Conservation (phyloP, 2,329 filamentous ascomycete species). For the Ophiostoma australiae region DNA sequence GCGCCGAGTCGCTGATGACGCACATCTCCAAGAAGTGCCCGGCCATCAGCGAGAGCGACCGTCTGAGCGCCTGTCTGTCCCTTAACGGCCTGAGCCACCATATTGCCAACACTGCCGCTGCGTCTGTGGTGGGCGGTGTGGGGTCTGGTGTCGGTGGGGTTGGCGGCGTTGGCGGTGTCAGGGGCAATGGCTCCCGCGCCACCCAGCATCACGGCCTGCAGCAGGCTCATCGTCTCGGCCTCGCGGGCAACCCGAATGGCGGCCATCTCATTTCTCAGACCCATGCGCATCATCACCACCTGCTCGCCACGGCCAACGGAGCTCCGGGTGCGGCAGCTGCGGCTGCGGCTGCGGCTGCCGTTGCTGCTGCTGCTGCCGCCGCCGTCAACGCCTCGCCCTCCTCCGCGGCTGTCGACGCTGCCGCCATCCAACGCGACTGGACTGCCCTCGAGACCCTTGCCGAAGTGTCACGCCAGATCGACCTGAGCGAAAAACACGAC, state of each 20-base stretch:
- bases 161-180: slow-evolving; percentile 4
- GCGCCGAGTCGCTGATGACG: slow-evolving; percentile 73
- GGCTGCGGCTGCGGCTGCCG: slow-evolving; percentile 15
- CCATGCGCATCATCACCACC: slow-evolving; percentile 29
- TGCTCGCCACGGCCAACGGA: slow-evolving; percentile 21
- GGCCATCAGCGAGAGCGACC: slow-evolving; percentile 67
- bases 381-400: slow-evolving; percentile 20
- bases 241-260: slow-evolving; percentile 12
- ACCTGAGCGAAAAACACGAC: slow-evolving; percentile 58
- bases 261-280: slow-evolving; percentile 15
- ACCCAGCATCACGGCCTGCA: slow-evolving; percentile 20
- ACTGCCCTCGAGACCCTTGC: slow-evolving; percentile 81
- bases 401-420: slow-evolving; percentile 35
- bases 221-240: slow-evolving; percentile 18
- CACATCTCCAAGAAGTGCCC: slow-evolving; percentile 86
- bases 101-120: slow-evolving; percentile 28
- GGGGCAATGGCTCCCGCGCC: slow-evolving; percentile 16
- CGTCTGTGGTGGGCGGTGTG: slow-evolving; percentile 26
- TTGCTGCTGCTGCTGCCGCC: slow-evolving; percentile 22
- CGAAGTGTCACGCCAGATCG: slow-evolving; percentile 79
- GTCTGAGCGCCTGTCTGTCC: slow-evolving; percentile 67
- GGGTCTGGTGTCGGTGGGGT: slow-evolving; percentile 12
- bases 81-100: slow-evolving; percentile 59
- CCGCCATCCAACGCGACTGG: slow-evolving; percentile 52
- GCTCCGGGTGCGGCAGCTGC: slow-evolving; percentile 16